These are phyloP conservation scores for Cicer arietinum DNA, from an alignment of 306 rosid genomes.

Conservation along the genomic window DNA sequence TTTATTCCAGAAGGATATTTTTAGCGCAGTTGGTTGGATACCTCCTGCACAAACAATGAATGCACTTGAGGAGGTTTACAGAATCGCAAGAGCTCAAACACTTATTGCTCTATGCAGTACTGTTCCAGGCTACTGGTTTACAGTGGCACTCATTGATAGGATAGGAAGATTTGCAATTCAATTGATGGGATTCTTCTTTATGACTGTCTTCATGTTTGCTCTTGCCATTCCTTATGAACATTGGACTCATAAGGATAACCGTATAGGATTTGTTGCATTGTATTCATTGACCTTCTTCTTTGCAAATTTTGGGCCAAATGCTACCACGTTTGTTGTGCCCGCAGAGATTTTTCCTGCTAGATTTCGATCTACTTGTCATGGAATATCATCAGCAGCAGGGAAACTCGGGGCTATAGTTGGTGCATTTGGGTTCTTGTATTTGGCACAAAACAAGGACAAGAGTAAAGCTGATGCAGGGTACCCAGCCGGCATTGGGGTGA, in stretches of 20 bases:
- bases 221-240: constrained; percentile 50
- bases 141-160: no score
- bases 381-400: constrained; percentile 73
- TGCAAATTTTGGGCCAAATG: constrained; percentile 80
- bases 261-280: constrained; percentile 66
- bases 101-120: no score
- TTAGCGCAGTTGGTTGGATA: no score
- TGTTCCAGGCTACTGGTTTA: no score
- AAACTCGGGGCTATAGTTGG: constrained; percentile 86
- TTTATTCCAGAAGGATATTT: no score
- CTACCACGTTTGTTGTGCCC: constrained; percentile 81
- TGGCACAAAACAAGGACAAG: constrained; percentile 76
- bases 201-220: no score
- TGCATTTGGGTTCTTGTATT: constrained; percentile 82
- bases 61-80: no score
- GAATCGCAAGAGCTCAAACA: no score
- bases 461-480: constrained; percentile 76
- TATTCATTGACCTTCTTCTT: constrained; percentile 80
- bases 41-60: no score
- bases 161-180: no score
- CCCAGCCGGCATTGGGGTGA: constrained; percentile 79
- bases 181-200: no score
- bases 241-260: constrained; percentile 74
- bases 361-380: constrained; percentile 77
- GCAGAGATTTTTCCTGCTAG: constrained; percentile 84